Conservation (phyloP, 2,329 filamentous ascomycete genomes). For the Fusarium sp. region DNA sequence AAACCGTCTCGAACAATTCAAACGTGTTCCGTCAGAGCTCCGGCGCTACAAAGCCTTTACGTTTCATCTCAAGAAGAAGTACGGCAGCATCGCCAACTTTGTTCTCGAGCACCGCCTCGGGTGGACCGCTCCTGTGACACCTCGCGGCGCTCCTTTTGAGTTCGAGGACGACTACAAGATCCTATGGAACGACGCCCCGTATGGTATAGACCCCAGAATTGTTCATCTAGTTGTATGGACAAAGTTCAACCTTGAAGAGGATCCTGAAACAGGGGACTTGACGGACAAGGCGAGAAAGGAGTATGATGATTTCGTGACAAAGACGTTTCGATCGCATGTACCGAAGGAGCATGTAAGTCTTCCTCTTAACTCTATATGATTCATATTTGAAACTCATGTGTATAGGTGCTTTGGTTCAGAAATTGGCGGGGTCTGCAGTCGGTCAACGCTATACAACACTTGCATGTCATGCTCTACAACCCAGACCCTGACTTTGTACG, state of each 20-base stretch:
- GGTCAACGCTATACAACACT: conserved; percentile 89
- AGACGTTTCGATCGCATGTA: conserved; percentile 72
- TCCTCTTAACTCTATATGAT: neutral
- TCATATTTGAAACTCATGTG: conserved; percentile 12
- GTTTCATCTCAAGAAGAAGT: conserved; percentile 71
- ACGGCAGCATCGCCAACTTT: conserved; percentile 86
- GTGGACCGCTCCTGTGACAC: conserved; percentile 70
- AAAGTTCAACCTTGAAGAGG: conserved; percentile 84
- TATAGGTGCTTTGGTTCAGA: conserved; percentile 66
- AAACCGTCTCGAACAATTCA: conserved; percentile 83
- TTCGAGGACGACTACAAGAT: conserved; percentile 76
- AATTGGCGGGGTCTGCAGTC: conserved; percentile 92
- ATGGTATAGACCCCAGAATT: conserved; percentile 83
- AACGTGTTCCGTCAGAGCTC: conserved; percentile 82
- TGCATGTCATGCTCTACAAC: conserved; percentile 91
- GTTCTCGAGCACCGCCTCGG: conserved; percentile 78
- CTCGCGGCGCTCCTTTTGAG: conserved; percentile 59
- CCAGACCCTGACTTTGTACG: conserved; percentile 79
- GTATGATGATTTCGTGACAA: conserved; percentile 80
- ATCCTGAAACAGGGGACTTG: conserved; percentile 75
- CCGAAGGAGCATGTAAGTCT: conserved; percentile 66
- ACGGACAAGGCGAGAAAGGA: conserved; percentile 72
- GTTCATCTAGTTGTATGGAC: conserved; percentile 94
- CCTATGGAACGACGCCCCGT: conserved; percentile 94
- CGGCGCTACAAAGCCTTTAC: conserved; percentile 83